phyloP scores from a whole-genome alignment of 164 flowering plant species.

The Piper betle region DNA sequence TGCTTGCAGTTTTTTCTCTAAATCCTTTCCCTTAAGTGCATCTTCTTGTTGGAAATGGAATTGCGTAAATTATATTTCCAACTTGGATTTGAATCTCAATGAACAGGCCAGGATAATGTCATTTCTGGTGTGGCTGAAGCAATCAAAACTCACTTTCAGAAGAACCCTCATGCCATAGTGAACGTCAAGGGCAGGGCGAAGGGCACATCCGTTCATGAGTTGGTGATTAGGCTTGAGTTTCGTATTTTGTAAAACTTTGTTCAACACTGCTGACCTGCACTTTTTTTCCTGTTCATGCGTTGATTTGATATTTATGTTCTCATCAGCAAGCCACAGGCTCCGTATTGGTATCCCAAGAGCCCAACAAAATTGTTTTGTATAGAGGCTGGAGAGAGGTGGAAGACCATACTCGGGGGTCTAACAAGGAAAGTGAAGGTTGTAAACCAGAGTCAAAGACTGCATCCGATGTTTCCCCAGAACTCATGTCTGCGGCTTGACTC shows the following conservation, averaged over 20 bases:
- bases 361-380: slow-evolving; percentile 79
- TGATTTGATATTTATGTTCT: slow-evolving; percentile 2
- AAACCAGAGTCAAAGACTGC: slow-evolving; percentile 6
- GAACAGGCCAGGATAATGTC: slow-evolving; percentile 60
- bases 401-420: slow-evolving; percentile 11
- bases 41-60: not conserved
- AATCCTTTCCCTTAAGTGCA: not conserved
- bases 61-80: not conserved
- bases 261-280: not conserved
- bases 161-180: slow-evolving; percentile 80
- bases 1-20: not conserved
- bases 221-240: slow-evolving; percentile 72
- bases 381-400: slow-evolving; percentile 72
- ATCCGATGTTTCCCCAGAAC: slow-evolving; percentile 50
- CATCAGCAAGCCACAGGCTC: slow-evolving; percentile 84
- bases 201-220: slow-evolving; percentile 79
- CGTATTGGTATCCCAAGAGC: slow-evolving; percentile 81
- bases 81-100: not conserved
- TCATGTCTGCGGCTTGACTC: slow-evolving; percentile 64
- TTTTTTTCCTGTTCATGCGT: not conserved
- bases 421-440: slow-evolving; percentile 6
- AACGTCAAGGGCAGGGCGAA: slow-evolving; percentile 92
- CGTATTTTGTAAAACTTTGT: not conserved
- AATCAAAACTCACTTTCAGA: slow-evolving; percentile 63
- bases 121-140: slow-evolving; percentile 76